A percentile compares a stretch with the other conserved stretches of the same genome.
Conservation (phyloP, 139 green algal species). For the Astrephomene gubernaculifera region DNA sequence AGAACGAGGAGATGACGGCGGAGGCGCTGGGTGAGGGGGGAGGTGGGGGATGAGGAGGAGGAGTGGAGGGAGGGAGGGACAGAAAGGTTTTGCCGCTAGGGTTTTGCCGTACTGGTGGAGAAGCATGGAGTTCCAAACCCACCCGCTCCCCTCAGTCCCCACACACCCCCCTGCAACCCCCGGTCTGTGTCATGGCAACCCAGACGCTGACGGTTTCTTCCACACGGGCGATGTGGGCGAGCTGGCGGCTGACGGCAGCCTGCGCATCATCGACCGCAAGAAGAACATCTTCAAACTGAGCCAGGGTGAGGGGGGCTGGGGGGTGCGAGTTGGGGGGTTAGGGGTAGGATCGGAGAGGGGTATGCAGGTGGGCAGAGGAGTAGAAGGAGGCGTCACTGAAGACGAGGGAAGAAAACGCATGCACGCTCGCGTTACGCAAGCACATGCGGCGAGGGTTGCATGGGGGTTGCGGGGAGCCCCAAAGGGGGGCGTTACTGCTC, state of each 20-base stretch:
- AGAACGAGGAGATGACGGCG: constrained; percentile 77
- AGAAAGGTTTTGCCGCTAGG: too few species aligned
- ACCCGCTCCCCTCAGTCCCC: not conserved
- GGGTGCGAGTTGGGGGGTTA: not conserved
- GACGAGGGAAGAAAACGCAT: too few species aligned
- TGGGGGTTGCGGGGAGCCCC: too few species aligned
- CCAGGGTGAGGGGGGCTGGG: constrained; percentile 68
- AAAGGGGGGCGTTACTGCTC: too few species aligned
- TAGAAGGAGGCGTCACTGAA: too few species aligned
- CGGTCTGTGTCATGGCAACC: too few species aligned
- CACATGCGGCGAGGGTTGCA: too few species aligned
- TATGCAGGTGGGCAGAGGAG: not conserved
- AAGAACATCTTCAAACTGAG: constrained; percentile 99
- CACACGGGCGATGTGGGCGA: constrained; percentile 92
- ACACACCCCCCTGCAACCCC: not conserved
- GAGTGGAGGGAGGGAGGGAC: not conserved
- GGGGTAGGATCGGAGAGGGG: not conserved
- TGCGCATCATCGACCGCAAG: constrained; percentile 95
- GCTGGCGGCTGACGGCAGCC: constrained; percentile 64
- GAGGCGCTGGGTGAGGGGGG: constrained; percentile 70
- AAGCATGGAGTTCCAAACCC: too few species aligned
- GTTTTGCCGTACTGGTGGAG: too few species aligned
- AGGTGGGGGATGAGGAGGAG: not conserved
- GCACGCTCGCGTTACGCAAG: too few species aligned
- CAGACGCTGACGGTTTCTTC: constrained; percentile 91